Conservation (phyloP, 768 basidiomycete genomes). For the Lentinus brumalis region DNA sequence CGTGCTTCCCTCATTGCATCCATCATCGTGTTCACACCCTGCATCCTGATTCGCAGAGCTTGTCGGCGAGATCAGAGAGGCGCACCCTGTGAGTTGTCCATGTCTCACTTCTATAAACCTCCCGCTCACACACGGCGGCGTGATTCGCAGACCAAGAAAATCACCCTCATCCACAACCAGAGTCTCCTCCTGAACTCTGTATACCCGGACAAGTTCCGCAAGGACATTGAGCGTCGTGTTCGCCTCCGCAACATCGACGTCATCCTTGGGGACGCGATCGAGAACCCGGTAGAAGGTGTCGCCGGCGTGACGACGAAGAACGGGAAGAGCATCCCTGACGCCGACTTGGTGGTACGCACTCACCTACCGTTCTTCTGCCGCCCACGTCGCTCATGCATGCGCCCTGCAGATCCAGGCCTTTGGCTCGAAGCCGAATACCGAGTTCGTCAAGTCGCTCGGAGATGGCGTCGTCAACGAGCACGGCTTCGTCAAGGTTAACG, state of each 20-base stretch:
- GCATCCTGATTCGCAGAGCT: conserved; percentile 34
- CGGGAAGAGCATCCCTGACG: conserved; percentile 47
- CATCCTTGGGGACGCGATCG: conserved; percentile 54
- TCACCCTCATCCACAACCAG: conserved; percentile 65
- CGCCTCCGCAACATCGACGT: conserved; percentile 49
- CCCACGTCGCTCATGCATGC: not conserved
- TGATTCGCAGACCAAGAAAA: conserved; percentile 38
- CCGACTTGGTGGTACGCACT: conserved; percentile 59
- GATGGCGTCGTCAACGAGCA: conserved; percentile 34
- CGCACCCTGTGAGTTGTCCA: conserved; percentile 37
- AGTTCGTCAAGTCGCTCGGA: conserved; percentile 47
- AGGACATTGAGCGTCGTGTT: conserved; percentile 44
- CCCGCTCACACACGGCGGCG: no score
- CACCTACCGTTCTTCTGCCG: not conserved
- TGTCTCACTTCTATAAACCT: no score
- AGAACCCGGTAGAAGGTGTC: conserved; percentile 42
- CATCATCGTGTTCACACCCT: not conserved
- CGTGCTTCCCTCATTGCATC: conserved; percentile 13
- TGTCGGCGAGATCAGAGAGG: conserved; percentile 47
- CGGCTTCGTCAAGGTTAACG: conserved; percentile 52
- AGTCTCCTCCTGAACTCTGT: conserved; percentile 53
- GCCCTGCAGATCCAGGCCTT: conserved; percentile 30
- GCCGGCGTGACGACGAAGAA: conserved; percentile 49
- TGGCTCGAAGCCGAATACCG: conserved; percentile 51
- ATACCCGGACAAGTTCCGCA: conserved; percentile 58